Evolutionary conservation across 108 stramenopile species (phyloP).

Genomic region (Epithemia pelagica): DNA sequence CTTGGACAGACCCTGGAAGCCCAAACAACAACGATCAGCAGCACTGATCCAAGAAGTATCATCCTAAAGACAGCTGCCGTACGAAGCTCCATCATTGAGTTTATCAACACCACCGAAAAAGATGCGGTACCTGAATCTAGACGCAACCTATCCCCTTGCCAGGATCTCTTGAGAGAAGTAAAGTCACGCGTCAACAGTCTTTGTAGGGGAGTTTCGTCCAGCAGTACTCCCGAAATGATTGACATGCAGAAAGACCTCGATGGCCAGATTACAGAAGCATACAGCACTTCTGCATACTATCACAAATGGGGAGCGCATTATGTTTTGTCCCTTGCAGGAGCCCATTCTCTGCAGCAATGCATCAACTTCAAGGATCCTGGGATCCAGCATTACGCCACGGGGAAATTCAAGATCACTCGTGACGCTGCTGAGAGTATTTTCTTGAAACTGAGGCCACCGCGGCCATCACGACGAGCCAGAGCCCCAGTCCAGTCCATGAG

Average conservation of each 20-base stretch:
- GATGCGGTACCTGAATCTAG: not conserved
- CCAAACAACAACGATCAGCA: not conserved
- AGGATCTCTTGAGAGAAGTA: not conserved
- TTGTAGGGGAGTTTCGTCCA: not conserved
- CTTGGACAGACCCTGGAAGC: not conserved
- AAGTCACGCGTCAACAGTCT: not conserved
- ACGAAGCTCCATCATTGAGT: not conserved
- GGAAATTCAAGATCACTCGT: slow-evolving; percentile 11
- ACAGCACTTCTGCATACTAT: not conserved
- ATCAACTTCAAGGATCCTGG: slow-evolving; percentile 46
- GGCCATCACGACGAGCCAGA: not conserved
- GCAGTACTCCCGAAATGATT: not conserved
- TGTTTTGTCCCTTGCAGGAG: slow-evolving; percentile 20
- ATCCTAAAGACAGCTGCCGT: not conserved
- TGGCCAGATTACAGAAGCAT: slow-evolving; percentile 23
- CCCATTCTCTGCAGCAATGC: slow-evolving; percentile 25
- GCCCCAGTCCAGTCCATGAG: not conserved
- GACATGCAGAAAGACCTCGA: slow-evolving; percentile 7
- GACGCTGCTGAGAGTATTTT: slow-evolving; percentile 18
- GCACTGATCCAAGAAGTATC: not conserved
- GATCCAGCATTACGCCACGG: slow-evolving; percentile 17
- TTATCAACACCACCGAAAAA: not conserved
- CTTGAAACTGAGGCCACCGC: not conserved
- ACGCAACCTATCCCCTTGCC: not conserved
- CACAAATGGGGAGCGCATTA: slow-evolving; percentile 30